phyloP scores from a whole-genome alignment of 768 basidiomycete genomes.

The Psilocybe tampanensis region DNA sequence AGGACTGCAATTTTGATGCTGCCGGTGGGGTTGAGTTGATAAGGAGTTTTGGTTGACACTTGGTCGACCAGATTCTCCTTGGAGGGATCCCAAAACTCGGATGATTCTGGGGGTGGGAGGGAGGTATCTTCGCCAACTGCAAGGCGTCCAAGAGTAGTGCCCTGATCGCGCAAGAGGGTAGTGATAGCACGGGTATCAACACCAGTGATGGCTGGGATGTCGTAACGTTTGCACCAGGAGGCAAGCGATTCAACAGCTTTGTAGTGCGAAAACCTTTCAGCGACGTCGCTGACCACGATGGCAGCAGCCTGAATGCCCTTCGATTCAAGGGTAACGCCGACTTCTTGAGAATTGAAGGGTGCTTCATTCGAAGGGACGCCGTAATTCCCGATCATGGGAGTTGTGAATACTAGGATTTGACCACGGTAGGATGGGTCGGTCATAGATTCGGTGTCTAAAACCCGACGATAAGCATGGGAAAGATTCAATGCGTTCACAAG shows the following conservation, averaged over 20 bases:
- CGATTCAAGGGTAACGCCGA: slow-evolving; percentile 90
- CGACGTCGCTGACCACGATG: slow-evolving; percentile 92
- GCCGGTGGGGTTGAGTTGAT: slow-evolving; percentile 84
- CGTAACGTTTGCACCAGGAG: slow-evolving; percentile 89
- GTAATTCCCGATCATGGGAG: slow-evolving; percentile 98
- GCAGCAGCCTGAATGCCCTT: slow-evolving; percentile 88
- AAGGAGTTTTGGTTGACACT: slow-evolving; percentile 83
- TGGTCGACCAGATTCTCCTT: slow-evolving; percentile 92
- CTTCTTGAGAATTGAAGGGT: slow-evolving; percentile 71
- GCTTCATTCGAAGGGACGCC: slow-evolving; percentile 87
- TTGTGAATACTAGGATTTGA: slow-evolving; percentile 98
- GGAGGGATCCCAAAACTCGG: slow-evolving; percentile 95
- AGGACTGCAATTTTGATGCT: slow-evolving; percentile 93
- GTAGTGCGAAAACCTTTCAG: slow-evolving; percentile 94
- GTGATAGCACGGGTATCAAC: slow-evolving; percentile 99
- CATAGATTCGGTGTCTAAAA: slow-evolving; percentile 96
- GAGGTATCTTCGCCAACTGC: slow-evolving; percentile 77
- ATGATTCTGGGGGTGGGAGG: slow-evolving; percentile 54
- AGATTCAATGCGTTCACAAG: not conserved
- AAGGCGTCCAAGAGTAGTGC: slow-evolving; percentile 92
- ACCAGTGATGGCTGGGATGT: slow-evolving; percentile 92
- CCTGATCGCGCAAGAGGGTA: slow-evolving; percentile 89
- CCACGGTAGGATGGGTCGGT: slow-evolving; percentile 98
- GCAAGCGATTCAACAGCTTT: slow-evolving; percentile 90
- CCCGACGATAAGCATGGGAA: slow-evolving; percentile 10